Evolutionary conservation across 768 basidiomycete species (phyloP).

Genomic region (Cytidiella melzeri): DNA sequence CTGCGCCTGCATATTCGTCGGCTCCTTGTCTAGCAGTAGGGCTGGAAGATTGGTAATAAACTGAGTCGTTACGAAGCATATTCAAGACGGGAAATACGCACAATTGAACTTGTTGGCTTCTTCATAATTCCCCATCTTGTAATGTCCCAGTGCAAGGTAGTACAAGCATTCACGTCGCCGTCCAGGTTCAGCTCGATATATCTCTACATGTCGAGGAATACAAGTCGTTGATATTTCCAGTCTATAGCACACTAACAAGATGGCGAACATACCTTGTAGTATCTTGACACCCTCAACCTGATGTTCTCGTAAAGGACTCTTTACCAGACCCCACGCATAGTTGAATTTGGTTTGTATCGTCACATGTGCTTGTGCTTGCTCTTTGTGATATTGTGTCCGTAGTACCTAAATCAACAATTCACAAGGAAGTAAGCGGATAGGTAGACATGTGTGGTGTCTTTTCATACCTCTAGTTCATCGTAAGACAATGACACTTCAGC

Average conservation of each 20-base stretch:
- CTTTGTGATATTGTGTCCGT: constrained; percentile 82
- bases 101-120: constrained; percentile 92
- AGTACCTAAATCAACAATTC: constrained; percentile 60
- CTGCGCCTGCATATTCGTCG: constrained; percentile 87
- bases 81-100: constrained; percentile 31
- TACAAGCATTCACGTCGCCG: constrained; percentile 93
- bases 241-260: not conserved
- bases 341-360: constrained; percentile 97
- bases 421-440: not conserved
- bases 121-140: constrained; percentile 93
- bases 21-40: constrained; percentile 86
- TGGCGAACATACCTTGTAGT: constrained; percentile 60
- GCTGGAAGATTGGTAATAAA: constrained; percentile 36
- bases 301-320: constrained; percentile 77
- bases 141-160: constrained; percentile 93
- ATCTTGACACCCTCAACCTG: constrained; percentile 90
- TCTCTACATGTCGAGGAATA: constrained; percentile 51
- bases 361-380: constrained; percentile 75
- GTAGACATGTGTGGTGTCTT: not conserved
- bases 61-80: not conserved
- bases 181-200: constrained; percentile 82
- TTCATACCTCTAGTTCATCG: constrained; percentile 80
- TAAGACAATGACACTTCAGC: constrained; percentile 83
- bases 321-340: constrained; percentile 94
- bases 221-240: not conserved